These are phyloP conservation scores for Dendryphion nanum DNA, from an alignment of 2,329 filamentous ascomycete genomes.

Conservation along the genomic window DNA sequence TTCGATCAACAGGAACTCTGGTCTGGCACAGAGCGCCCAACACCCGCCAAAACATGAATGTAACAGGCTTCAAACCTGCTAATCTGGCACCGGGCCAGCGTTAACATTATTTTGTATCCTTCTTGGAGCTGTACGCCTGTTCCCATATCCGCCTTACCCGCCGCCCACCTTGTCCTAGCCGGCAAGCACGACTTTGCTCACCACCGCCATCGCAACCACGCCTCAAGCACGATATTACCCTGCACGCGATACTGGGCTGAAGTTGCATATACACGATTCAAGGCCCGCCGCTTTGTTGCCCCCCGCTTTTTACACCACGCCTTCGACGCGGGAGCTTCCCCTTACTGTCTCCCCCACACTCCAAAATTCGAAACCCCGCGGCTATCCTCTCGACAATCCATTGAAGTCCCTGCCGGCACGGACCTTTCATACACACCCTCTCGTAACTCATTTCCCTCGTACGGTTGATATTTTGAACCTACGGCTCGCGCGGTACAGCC, in stretches of 20 bases:
- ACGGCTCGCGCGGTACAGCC: conserved; percentile 6
- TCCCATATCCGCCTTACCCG: background rate
- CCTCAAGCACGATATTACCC: background rate
- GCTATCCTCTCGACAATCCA: background rate
- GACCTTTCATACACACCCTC: background rate
- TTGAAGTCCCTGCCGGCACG: background rate
- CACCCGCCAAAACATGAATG: conserved; percentile 11
- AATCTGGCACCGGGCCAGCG: no score
- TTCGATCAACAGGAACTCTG: conserved; percentile 5
- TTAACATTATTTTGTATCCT: no score
- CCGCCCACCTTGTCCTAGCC: background rate
- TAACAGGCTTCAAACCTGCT: conserved; percentile 2
- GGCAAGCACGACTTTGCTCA: background rate
- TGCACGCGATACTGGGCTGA: background rate
- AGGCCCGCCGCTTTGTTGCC: no score
- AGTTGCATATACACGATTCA: no score
- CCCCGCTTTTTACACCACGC: background rate
- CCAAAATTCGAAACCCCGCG: conserved; percentile 1
- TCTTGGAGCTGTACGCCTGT: no score
- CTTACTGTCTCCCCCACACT: background rate
- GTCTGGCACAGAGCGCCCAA: conserved; percentile 7
- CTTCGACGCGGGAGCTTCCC: background rate
- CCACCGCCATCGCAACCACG: background rate
- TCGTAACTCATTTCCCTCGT: background rate
- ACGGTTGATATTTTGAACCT: conserved; percentile 1